Base-by-base conservation (phyloP, 2,329 filamentous ascomycete genomes). In the Lasiodiplodia gonubiensis region DNA sequence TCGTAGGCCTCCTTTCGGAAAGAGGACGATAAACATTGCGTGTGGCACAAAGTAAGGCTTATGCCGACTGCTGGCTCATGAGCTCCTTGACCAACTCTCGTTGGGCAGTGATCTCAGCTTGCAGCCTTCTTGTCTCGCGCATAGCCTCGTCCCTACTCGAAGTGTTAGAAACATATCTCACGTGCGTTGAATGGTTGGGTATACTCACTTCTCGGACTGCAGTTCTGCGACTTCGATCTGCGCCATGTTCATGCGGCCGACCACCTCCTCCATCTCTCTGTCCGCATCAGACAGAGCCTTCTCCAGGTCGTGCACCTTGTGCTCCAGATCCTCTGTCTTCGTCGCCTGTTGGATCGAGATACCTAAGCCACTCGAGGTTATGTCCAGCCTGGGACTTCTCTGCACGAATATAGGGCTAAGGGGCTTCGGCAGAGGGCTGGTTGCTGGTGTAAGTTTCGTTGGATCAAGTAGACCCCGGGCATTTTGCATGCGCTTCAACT, bases 151-250 rank as follows among this genome's bases (percentile, higher is more conserved):
- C 92, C 72, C 86, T 88, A 30, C 39, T 21, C 52, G 21, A 49
- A 57, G 16, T 25, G 27, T 63, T 39, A 63, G 64, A 27, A 55
- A 49, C 42, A 30, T 27, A 10, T 18, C 27, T 30, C 2, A 33
- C 11, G 16, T 54, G 39, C 25, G 18, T 23, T 14, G 2, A 33
- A 21, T 16, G 39, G n/a, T 49, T 4, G 21, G 39, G 21, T 55
- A 53, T 61, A 72, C 76, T 70, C 73, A 82, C 78, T 88, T 85
- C 79, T 91, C 87, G 71, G 88, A 87, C 78, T 94, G 92, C 68
- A 96, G 83, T 75, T 92, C 87, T 74, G 91, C 88, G 67, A 95
- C 92, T 80, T 94, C 91, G 72, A 94, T 92, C 81, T 95, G 92
- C 11, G 92, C 91, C 72, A 85, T 84, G 79, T 92, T 94, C 89